These are phyloP conservation scores for Psilocybe sp. DNA, from an alignment of 768 basidiomycete species.

Conservation along the genomic window DNA sequence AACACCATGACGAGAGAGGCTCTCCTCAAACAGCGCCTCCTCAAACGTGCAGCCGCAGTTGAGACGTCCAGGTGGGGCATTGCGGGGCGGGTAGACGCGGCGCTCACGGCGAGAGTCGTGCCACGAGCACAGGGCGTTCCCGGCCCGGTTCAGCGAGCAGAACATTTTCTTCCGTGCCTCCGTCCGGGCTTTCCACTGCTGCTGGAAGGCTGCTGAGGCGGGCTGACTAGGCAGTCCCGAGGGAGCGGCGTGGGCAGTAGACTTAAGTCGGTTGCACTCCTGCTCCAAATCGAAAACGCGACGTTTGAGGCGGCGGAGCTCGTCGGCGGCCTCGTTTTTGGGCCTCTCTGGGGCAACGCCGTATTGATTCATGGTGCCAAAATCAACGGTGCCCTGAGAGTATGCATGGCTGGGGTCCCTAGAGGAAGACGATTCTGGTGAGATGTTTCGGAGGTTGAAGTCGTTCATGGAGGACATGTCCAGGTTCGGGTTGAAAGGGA, in stretches of 20 bases:
- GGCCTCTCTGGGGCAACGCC: constrained; percentile 21
- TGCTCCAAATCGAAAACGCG: constrained; percentile 64
- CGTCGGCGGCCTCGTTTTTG: constrained; percentile 33
- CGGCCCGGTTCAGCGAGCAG: constrained; percentile 83
- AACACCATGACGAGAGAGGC: constrained; percentile 72
- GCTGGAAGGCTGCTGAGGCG: constrained; percentile 38
- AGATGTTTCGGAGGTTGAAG: constrained; percentile 28
- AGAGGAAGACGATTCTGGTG: constrained; percentile 40
- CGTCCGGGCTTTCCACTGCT: constrained; percentile 70
- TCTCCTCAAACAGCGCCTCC: constrained; percentile 86
- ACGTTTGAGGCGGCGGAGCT: constrained; percentile 53
- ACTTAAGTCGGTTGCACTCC: constrained; percentile 47
- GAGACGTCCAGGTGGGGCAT: constrained; percentile 73
- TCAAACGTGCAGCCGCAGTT: constrained; percentile 87
- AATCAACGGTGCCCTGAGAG: constrained; percentile 12
- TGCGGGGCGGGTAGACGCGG: constrained; percentile 71
- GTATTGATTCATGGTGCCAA: constrained; percentile 13
- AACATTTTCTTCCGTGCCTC: constrained; percentile 67
- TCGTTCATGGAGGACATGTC: constrained; percentile 20
- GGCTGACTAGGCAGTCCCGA: constrained; percentile 38
- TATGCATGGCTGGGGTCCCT: constrained; percentile 17
- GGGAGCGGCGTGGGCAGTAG: constrained; percentile 19
- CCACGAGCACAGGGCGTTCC: constrained; percentile 88
- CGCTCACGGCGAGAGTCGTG: constrained; percentile 87
- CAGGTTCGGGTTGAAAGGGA: constrained; percentile 16